Base-by-base conservation (phyloP, 495 filamentous ascomycete genomes). In the Cetradonia linearis region DNA sequence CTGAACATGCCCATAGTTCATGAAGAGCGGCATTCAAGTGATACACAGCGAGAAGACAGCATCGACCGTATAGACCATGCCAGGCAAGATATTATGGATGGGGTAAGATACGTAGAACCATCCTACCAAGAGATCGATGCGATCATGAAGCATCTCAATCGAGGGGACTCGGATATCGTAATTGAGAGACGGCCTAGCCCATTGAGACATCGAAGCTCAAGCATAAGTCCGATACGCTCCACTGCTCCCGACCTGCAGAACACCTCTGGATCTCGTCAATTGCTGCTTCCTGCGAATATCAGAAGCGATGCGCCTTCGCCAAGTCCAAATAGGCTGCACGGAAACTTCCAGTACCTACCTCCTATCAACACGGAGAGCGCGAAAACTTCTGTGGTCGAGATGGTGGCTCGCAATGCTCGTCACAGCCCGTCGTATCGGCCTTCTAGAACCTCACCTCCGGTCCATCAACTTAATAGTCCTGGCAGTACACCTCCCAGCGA, bases 111-210 rank as follows among this genome's bases (percentile, higher is more conserved):
- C 34, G 56, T 69, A 23, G 65, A 66, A 33, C 82, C 81, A 27
- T 83, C 86, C 46, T 86, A 87, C 62, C 83, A 86, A 58, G 89
- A 94, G 68, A 84, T 94, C 63, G 89, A 95, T 70, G 87, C 82
- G 30, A 77, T 95, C 56, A 93, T 95, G 88, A 83, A 84, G 20
- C 85, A 89, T 52, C 77, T 95, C 55, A 86, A 90, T 67, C 77
- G 81, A 49, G 80, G 77, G 34, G 84, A 86, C 60, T 85, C 86
- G 0, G 81, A 85, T 59, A 77, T 86, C 67, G 86, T 87, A 10
- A 79, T 90, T 60, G 86, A 87, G 66, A 77, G 82, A 68, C 70
- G 78, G 42, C 69, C 74, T 59, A 79, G 79, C 25, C 72, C 73
- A 23, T 46, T 33, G 48, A 58, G 34, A 44, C 27, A 20, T 28